Evolutionary conservation across 305 asterid species (phyloP).

Genomic region (Stenogyne calaminthoides): DNA sequence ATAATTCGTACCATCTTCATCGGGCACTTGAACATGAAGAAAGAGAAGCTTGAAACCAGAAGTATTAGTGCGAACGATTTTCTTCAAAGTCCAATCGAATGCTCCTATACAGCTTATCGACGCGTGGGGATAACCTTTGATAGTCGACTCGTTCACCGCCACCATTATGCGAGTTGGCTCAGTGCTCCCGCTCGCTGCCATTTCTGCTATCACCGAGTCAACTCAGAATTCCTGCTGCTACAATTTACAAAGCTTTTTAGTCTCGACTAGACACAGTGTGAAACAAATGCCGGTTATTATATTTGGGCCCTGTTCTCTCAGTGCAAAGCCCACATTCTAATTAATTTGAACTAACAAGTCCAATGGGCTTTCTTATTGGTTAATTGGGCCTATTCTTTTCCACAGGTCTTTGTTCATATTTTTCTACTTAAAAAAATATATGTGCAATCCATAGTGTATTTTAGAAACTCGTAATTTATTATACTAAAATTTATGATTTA

Average conservation of each 20-base stretch:
- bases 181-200: conserved; percentile 39
- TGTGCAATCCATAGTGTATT: too few species aligned
- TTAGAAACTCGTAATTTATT: too few species aligned
- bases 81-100: conserved; percentile 78
- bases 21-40: conserved; percentile 85
- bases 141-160: conserved; percentile 77
- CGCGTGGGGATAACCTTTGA: conserved; percentile 84
- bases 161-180: conserved; percentile 76
- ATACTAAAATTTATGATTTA: too few species aligned
- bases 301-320: neutral
- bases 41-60: conserved; percentile 67
- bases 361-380: neutral
- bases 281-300: neutral
- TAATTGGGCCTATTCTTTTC: neutral
- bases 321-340: neutral
- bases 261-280: conserved; percentile 11
- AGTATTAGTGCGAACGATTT: conserved; percentile 69
- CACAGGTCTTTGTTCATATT: neutral
- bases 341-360: neutral
- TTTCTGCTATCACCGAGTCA: conserved; percentile 28
- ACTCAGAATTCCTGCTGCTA: neutral
- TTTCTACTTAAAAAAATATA: too few species aligned
- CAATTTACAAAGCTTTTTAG: neutral
- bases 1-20: conserved; percentile 64
- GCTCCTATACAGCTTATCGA: conserved; percentile 86